phyloP scores from a whole-genome alignment of 2,329 filamentous ascomycete species.

The Diaporthe amygdali region DNA sequence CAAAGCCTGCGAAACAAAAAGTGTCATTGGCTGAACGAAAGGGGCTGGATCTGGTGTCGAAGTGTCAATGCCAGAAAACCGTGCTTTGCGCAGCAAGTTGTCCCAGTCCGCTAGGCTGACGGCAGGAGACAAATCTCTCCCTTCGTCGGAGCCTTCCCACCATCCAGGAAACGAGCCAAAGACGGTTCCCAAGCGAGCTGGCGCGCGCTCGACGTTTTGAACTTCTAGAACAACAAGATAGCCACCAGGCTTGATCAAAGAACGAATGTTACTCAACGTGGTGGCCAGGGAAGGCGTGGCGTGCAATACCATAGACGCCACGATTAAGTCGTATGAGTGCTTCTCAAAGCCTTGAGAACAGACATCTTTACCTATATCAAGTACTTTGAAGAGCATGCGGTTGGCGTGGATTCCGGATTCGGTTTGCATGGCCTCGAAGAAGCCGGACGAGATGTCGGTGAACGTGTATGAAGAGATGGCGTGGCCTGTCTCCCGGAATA shows the following conservation, averaged over 20 bases:
- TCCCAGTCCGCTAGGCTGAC: background rate
- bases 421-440: slow-evolving; percentile 17
- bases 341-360: slow-evolving; percentile 35
- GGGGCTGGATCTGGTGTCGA: background rate
- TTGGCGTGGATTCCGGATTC: background rate
- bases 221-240: slow-evolving; percentile 33
- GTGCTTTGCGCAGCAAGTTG: background rate
- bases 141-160: background rate
- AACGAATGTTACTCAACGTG: slow-evolving; percentile 31
- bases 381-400: background rate
- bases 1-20: slow-evolving; percentile 2
- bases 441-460: slow-evolving; percentile 28
- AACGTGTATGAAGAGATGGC: slow-evolving; percentile 45
- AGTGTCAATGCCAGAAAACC: slow-evolving; percentile 4
- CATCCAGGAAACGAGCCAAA: slow-evolving; percentile 2
- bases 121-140: background rate
- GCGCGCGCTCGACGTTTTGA: background rate
- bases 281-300: slow-evolving; percentile 29
- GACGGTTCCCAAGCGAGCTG: background rate
- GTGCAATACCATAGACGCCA: slow-evolving; percentile 37
- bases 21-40: background rate
- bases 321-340: slow-evolving; percentile 35
- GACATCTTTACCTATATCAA: slow-evolving; percentile 35
- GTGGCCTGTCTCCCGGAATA: slow-evolving; percentile 38
- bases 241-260: slow-evolving; percentile 40